Conservation (phyloP, 2,329 filamentous ascomycete genomes). For the Metarhizium sp. region DNA sequence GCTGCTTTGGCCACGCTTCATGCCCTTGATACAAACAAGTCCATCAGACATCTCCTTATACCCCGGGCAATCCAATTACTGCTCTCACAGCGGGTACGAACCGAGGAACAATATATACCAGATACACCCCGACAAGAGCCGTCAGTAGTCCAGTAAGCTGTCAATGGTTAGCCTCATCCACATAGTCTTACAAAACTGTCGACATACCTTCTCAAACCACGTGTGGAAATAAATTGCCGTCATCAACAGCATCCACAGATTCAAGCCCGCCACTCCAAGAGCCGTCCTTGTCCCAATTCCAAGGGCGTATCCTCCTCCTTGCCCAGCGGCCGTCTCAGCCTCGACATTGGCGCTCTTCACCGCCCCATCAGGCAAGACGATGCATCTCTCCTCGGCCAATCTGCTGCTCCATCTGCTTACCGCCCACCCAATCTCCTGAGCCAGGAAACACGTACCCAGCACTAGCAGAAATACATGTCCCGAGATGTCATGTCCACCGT, state of each 20-base stretch:
- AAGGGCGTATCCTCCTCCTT: constrained; percentile 21
- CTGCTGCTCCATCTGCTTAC: constrained; percentile 32
- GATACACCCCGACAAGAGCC: constrained; percentile 36
- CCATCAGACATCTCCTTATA: constrained; percentile 21
- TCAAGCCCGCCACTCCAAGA: constrained; percentile 56
- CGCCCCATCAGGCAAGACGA: constrained; percentile 58
- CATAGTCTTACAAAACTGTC: rapidly evolving
- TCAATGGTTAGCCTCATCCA: constrained; percentile 12
- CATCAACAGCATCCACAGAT: constrained; percentile 96
- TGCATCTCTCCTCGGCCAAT: constrained; percentile 50
- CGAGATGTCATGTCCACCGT: constrained; percentile 90
- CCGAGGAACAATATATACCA: constrained; percentile 42
- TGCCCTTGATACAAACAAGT: neutral
- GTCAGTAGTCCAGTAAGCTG: constrained; percentile 46
- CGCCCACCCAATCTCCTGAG: constrained; percentile 66
- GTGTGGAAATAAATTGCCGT: constrained; percentile 98
- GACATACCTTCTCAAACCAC: constrained; percentile 85
- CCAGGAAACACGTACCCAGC: constrained; percentile 69
- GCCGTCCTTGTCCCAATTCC: constrained; percentile 47
- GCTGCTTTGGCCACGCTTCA: too few species aligned
- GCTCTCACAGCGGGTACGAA: constrained; percentile 36
- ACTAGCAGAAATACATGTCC: constrained; percentile 93
- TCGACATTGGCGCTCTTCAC: constrained; percentile 50
- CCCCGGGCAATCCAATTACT: constrained; percentile 40
- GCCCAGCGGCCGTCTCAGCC: constrained; percentile 16